Base-by-base conservation (phyloP, 1,284 basidiomycete species). In the Sphaerobolus stellatus region DNA sequence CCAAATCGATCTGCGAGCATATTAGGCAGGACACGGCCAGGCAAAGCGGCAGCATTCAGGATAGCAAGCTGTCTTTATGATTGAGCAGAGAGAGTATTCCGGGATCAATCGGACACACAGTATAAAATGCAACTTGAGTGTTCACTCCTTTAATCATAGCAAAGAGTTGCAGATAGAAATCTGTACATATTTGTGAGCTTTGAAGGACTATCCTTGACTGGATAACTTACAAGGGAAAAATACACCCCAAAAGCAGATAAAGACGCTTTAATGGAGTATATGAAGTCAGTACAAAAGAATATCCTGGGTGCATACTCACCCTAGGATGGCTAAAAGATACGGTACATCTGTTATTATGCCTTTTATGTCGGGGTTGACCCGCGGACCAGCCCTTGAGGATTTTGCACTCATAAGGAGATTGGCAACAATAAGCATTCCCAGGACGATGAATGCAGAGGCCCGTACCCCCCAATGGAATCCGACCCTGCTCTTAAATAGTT, bases 401-500 rank as follows among this genome's bases (percentile, higher is more conserved):
- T 56, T 52, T 24, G 50, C 25, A 22, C 31, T 51, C 36, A 53
- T 36, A 16, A 57, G 40, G 16, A 56, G 22, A 46, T 56, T 56
- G 30, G 41, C 52, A n/a, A 53, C 1, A 14, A 53, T n/a, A 6
- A 57, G 24, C 28, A 40, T n/a, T 7, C 41, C 41, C 4, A 43
- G 41, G 4, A 48, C 14, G 20, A 36, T 5, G 4, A 29, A 47
- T 47, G 29, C 46, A 9, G 29, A 36, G 24, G 14, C 22, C 18
- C 31, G 30, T 44, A 79, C 75, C 25, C 75, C 75, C 50, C 71
- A 71, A 38, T 68, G 72, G 59, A 80, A 80, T 1, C 76, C 75
- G 3, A 70, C 62, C 2, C 66, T 63, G 45, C 64, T 45, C 54
- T 73, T 66, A 58, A 79, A 75, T 40, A 75, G 70, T 36, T 67